Conservation (phyloP, 352 stramenopile species). For the Globisporangium polare region DNA sequence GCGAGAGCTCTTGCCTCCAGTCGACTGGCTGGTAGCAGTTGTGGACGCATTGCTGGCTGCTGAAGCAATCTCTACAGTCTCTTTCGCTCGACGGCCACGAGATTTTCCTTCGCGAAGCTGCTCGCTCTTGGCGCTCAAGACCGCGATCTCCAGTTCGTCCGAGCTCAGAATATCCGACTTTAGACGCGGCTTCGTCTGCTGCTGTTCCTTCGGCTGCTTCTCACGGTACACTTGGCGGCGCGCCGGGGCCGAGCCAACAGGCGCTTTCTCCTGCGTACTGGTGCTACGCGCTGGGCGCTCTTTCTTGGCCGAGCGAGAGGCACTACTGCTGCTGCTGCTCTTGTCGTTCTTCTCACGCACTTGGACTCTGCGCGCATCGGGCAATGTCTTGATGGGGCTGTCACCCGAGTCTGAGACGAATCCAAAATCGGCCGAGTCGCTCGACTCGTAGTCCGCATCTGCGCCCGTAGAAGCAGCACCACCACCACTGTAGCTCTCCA, state of each 20-base stretch:
- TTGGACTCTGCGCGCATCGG: conserved; percentile 15
- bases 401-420: conserved; percentile 13
- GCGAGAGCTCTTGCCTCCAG: not conserved
- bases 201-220: conserved; percentile 32
- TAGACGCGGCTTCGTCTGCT: not conserved
- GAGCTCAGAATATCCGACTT: conserved; percentile 2
- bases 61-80: not conserved
- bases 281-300: conserved; percentile 5
- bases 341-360: conserved; percentile 17
- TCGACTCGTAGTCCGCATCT: conserved; percentile 17
- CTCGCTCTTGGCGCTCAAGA: not conserved
- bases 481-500: not conserved
- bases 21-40: not conserved
- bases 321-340: conserved; percentile 13
- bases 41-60: too few relatives aligned
- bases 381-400: conserved; percentile 12
- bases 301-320: conserved; percentile 16
- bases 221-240: conserved; percentile 63
- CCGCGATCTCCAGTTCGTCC: not conserved
- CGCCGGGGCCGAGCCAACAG: conserved; percentile 9
- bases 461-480: not conserved
- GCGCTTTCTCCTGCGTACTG: conserved; percentile 14
- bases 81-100: conserved; percentile 8
- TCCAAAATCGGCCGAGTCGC: conserved; percentile 12
- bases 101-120: not conserved